A percentile compares a stretch with the other conserved stretches of the same genome.
These are phyloP conservation scores for Penicillium brevicompactum DNA, from an alignment of 2,329 filamentous ascomycete species.

Conservation along the genomic window DNA sequence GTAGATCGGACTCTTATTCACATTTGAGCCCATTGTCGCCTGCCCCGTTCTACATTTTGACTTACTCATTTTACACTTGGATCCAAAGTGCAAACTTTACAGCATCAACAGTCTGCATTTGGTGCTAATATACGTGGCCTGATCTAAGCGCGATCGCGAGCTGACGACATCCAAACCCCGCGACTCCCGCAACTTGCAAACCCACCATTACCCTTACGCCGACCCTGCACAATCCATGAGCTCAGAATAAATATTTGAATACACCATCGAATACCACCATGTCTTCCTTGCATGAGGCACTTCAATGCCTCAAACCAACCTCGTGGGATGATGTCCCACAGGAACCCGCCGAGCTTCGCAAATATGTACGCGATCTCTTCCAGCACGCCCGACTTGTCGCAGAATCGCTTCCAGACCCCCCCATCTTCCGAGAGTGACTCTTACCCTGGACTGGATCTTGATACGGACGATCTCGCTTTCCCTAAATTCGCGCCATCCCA, in stretches of 20 bases:
- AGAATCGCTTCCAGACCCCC: constrained; percentile 71
- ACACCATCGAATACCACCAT: constrained; percentile 40
- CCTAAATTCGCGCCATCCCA: constrained; percentile 56
- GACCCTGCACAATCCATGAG: neutral
- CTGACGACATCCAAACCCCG: neutral
- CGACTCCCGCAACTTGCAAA: neutral
- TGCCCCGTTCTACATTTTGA: neutral
- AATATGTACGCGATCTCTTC: constrained; percentile 64
- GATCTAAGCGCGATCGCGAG: neutral
- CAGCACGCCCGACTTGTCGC: constrained; percentile 68
- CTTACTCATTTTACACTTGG: neutral
- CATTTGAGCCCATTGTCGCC: neutral
- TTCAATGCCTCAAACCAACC: constrained; percentile 59
- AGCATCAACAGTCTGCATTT: neutral
- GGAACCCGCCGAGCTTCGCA: constrained; percentile 51
- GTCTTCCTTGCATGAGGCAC: constrained; percentile 61
- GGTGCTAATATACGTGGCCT: neutral
- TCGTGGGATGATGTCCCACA: constrained; percentile 55
- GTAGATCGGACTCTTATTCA: neutral
- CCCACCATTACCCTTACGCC: neutral
- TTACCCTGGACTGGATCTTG: constrained; percentile 34
- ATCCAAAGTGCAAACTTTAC: neutral
- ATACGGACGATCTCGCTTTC: constrained; percentile 33
- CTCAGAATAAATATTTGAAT: neutral
- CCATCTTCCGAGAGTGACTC: constrained; percentile 40